Conservation (phyloP, 1,284 basidiomycete species). For the Pholiota adiposa region DNA sequence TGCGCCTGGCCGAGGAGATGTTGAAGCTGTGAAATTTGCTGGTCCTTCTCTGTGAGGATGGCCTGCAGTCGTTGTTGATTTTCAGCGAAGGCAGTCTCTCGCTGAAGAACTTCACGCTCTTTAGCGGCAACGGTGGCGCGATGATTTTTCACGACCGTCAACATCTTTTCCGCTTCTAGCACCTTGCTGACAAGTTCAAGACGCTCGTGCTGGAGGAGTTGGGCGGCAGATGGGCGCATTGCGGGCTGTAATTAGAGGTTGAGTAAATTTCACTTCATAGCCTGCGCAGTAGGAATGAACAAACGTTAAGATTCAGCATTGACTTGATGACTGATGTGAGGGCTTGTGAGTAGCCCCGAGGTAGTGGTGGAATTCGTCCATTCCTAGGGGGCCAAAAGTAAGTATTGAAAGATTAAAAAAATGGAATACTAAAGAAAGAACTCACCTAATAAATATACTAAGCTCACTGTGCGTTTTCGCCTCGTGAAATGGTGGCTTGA, state of each 20-base stretch:
- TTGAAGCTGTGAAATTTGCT: conserved; percentile 57
- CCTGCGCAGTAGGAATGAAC: no score
- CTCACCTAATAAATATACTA: conserved; percentile 78
- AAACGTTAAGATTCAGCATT: conserved; percentile 86
- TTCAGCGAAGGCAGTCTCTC: conserved; percentile 58
- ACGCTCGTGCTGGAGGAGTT: conserved; percentile 79
- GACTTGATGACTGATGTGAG: conserved; percentile 78
- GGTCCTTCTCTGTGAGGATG: conserved; percentile 58
- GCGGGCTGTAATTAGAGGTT: conserved; percentile 58
- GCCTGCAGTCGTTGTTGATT: conserved; percentile 55
- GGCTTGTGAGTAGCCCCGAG: conserved; percentile 78
- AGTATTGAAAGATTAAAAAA: background rate
- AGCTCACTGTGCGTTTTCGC: conserved; percentile 88
- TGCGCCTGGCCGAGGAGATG: conserved; percentile 33
- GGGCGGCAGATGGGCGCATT: conserved; percentile 80
- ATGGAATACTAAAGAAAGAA: background rate
- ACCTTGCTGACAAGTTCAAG: conserved; percentile 75
- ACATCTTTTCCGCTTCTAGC: conserved; percentile 79
- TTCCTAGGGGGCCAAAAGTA: conserved; percentile 50
- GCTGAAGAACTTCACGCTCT: conserved; percentile 68
- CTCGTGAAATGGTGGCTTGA: conserved; percentile 90
- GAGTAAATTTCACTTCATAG: conserved; percentile 4
- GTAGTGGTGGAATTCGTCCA: conserved; percentile 85
- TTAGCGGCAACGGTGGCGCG: conserved; percentile 56
- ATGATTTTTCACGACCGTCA: conserved; percentile 65